Evolutionary conservation across 192 early-diverging fungal species (phyloP), one percentile per base, ranked within the genome.

Genomic region (Dimargaris cristalligena): DNA sequence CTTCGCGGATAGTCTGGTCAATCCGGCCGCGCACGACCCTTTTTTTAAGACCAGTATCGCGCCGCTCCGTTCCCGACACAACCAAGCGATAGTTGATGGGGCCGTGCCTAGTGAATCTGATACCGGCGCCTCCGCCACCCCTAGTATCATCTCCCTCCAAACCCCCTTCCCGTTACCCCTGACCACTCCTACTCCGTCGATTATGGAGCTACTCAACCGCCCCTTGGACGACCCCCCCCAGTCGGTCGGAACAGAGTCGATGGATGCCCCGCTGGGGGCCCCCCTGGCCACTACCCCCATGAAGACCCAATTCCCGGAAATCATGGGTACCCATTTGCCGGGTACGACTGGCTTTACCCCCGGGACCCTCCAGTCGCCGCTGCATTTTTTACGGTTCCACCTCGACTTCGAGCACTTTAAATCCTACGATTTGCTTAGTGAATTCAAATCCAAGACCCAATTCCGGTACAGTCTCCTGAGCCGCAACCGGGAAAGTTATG

Each of bases 371-470:
- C 51, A 28, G 26, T 22, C 30, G 14, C 51, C 22, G 20, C 30
- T 52, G 2, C 51, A 31, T 25, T 52, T 52, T 31, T 31, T 52
- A 16, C 51, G 51, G 25, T 52, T 52, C 25, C 51, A 52, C 30
- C 30, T 52, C 1, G 29, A 54, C 26, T 31, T 54, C 29, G 52
- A 54, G 32, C 52, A 29, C 52, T 54, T 28, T 29, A 54, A 54
- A 29, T 28, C 52, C 3, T 54, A 54, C 52, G 52, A 54, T 54
- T 31, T 31, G 32, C 32, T 54, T 20, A 29, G 52, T n/a, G 52
- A 54, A 30, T 20, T 54, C 23, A 26, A 31, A 20, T 54, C 52
- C 52, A 54, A 54, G n/a, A 31, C 52, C 9, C 52, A 54, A 54
- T 31, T 32, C 4, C n/a, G 29, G 1, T 54, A 28, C 33, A 31